These are phyloP conservation scores for Reticulascus tulasneorum DNA, from an alignment of 2,329 filamentous ascomycete genomes.

Conservation along the genomic window DNA sequence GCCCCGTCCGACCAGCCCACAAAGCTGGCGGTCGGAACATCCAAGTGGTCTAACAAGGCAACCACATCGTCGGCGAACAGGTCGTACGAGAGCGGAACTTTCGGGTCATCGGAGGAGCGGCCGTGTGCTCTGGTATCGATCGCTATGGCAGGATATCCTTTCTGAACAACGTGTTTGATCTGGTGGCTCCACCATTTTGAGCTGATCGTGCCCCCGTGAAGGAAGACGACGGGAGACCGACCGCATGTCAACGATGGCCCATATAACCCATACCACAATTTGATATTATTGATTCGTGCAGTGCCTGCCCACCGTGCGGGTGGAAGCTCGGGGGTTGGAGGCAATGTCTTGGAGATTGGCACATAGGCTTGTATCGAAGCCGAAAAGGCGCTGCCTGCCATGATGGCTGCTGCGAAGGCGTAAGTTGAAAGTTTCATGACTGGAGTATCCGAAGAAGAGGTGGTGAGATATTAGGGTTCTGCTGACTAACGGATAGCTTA, in stretches of 20 bases:
- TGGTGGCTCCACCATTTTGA: slow-evolving; percentile 36
- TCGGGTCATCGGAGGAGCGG: slow-evolving; percentile 29
- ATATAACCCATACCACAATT: slow-evolving; percentile 39
- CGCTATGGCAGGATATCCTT: slow-evolving; percentile 33
- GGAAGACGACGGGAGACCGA: slow-evolving; percentile 30
- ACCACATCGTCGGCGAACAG: slow-evolving; percentile 32
- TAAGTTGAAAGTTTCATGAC: no score
- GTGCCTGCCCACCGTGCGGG: slow-evolving; percentile 24
- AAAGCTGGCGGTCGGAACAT: slow-evolving; percentile 26
- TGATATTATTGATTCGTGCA: slow-evolving; percentile 29
- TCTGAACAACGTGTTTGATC: slow-evolving; percentile 26
- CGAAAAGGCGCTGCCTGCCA: no score
- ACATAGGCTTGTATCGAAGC: no score
- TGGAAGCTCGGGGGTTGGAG: slow-evolving; percentile 32
- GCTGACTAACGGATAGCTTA: no score
- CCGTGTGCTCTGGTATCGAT: slow-evolving; percentile 38
- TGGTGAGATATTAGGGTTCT: no score
- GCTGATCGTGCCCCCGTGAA: slow-evolving; percentile 37
- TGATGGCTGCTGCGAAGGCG: no score
- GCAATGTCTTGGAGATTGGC: slow-evolving; percentile 30
- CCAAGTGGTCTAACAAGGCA: slow-evolving; percentile 23
- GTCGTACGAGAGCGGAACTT: slow-evolving; percentile 33
- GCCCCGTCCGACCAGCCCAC: slow-evolving; percentile 40
- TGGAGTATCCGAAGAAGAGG: no score
- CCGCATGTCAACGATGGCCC: slow-evolving; percentile 28